Conservation (phyloP, 768 basidiomycete species). For the Neoboletus brunneissimus region DNA sequence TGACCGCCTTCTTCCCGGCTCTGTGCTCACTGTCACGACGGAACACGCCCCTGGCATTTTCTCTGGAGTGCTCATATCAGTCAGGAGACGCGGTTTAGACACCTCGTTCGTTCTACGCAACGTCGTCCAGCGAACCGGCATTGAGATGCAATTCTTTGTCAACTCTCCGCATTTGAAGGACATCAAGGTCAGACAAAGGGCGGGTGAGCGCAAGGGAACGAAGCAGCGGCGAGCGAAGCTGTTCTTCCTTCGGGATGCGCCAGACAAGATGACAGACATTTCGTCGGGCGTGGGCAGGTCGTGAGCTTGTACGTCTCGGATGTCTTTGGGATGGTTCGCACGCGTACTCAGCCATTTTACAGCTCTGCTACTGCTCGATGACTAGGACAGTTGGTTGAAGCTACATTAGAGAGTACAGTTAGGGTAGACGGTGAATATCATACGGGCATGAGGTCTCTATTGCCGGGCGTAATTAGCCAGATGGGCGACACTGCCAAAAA, state of each 20-base stretch:
- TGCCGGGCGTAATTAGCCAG: background rate
- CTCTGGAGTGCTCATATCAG: constrained; percentile 83
- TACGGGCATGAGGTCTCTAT: background rate
- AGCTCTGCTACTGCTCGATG: constrained; percentile 2
- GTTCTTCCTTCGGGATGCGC: constrained; percentile 78
- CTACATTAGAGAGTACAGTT: constrained; percentile 4
- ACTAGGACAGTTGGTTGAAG: background rate
- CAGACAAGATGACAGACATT: constrained; percentile 81
- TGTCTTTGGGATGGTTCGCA: background rate
- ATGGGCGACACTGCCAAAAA: constrained; percentile 13
- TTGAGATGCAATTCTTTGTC: constrained; percentile 90
- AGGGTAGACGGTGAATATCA: constrained; percentile 9
- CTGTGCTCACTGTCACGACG: constrained; percentile 78
- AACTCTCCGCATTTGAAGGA: constrained; percentile 85
- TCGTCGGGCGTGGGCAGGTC: constrained; percentile 42
- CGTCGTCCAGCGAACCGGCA: constrained; percentile 85
- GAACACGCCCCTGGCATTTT: constrained; percentile 79
- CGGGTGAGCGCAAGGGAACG: constrained; percentile 45
- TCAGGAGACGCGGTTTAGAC: constrained; percentile 80
- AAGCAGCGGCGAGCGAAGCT: constrained; percentile 74
- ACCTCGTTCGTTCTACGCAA: constrained; percentile 89
- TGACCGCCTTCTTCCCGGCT: constrained; percentile 71
- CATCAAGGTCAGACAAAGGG: constrained; percentile 72
- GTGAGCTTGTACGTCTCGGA: constrained; percentile 20
- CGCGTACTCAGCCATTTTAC: constrained; percentile 1